A percentile compares a stretch with the other conserved stretches of the same genome.
These are phyloP conservation scores for Amylocystis lapponica DNA, from an alignment of 768 basidiomycete genomes.

Conservation along the genomic window DNA sequence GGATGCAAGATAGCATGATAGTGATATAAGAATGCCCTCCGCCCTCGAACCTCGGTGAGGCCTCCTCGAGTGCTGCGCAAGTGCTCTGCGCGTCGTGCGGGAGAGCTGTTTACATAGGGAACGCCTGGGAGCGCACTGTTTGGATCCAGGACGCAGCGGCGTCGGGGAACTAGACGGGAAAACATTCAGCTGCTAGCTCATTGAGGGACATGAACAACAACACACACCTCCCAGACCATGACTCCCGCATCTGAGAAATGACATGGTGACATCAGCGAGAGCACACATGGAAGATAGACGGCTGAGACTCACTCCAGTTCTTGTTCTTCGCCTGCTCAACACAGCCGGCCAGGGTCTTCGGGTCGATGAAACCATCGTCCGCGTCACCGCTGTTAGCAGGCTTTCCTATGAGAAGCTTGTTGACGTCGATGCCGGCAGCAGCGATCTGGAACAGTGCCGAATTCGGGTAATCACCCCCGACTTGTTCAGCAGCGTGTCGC, in stretches of 20 bases:
- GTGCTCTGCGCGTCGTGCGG: neutral
- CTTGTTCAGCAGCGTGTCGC: conserved; percentile 30
- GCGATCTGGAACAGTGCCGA: conserved; percentile 46
- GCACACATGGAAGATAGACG: neutral
- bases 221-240: conserved; percentile 33
- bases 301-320: conserved; percentile 56
- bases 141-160: conserved; percentile 30
- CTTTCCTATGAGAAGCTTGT: conserved; percentile 76
- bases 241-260: conserved; percentile 26
- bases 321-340: conserved; percentile 46
- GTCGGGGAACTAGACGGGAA: conserved; percentile 29
- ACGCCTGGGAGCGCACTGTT: conserved; percentile 27
- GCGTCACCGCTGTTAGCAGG: conserved; percentile 44
- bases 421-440: conserved; percentile 46
- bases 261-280: neutral
- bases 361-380: conserved; percentile 48
- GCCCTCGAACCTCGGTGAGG: no score
- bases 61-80: no score
- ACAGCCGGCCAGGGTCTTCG: conserved; percentile 51
- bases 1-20: no score
- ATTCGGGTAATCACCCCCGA: conserved; percentile 39
- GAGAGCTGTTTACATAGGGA: conserved; percentile 14
- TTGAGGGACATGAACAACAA: neutral
- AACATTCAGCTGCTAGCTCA: neutral
- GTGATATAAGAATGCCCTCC: no score